Base-by-base conservation (phyloP, 352 stramenopile genomes). In the Phytopythium mirpurense region DNA sequence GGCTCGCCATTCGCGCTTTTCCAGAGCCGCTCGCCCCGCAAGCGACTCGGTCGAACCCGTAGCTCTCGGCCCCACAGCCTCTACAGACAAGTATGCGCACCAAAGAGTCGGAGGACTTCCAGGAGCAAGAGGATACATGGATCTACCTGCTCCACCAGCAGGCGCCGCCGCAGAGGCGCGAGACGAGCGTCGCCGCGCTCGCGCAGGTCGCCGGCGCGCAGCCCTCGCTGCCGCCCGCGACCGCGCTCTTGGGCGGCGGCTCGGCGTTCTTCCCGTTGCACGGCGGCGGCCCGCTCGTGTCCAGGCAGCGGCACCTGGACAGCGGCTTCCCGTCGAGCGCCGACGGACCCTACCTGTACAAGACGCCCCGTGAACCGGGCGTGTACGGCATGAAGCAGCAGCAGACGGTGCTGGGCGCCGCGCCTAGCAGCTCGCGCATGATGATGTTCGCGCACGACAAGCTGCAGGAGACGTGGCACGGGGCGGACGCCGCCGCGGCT, bases 91-190 rank as follows among this genome's bases (percentile, higher is more conserved):
- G n/a, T n/a, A 73, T 74, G 73, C 70, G 70, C 44, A 84, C 73
- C 31, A 78, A 84, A 37, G 58, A 84, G 54, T 67, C 68, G 34
- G 56, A 58, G 37, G 70, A 76, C 35, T 68, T 71, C 45, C 60
- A 84, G 62, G 56, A 72, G 48, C 70, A 78, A 55, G 70, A 84
- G 56, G 63, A 56, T 41, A 72, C 73, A 38, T 81, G 70, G 70
- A 78, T 78, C 56, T 81, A 77, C 60, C 59, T 80, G 51, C 68
- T 84, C 38, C 70, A 84, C 43, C 65, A 78, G 40, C 73, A 74
- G 49, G 62, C 63, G 50, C 73, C 68, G 36, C 70, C 73, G 11
- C 62, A 68, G 40, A 67, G 57, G 38, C 57, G 61, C 15, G 58
- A 68, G 18, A 34, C 41, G 41, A 47, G 41, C 41, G 41, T n/a